Conservation (phyloP, 805 yeast genomes). For the Candida schatavii region DNA sequence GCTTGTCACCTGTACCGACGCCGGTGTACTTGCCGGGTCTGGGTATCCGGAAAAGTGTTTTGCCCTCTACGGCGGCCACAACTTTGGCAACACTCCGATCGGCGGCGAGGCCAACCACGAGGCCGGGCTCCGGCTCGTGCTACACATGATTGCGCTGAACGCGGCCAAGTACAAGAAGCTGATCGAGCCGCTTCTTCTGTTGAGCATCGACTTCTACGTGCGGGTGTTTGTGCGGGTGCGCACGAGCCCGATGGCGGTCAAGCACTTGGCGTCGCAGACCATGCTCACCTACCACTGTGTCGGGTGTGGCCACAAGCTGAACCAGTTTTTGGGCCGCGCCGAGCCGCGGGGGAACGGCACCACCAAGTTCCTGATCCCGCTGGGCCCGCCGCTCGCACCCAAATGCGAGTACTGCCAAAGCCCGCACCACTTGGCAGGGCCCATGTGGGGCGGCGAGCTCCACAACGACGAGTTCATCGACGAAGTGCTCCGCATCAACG, state of each 20-base stretch:
- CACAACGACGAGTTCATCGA: constrained; percentile 70
- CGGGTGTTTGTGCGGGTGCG: constrained; percentile 78
- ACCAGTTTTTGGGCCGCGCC: constrained; percentile 73
- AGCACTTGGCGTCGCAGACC: constrained; percentile 70
- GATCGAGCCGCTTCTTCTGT: constrained; percentile 80
- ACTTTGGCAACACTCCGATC: constrained; percentile 56
- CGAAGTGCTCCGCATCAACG: constrained; percentile 56
- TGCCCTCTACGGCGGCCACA: constrained; percentile 91
- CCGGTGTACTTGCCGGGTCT: constrained; percentile 92
- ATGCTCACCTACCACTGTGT: constrained; percentile 81
- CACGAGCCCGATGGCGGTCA: constrained; percentile 78
- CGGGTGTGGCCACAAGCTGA: constrained; percentile 74
- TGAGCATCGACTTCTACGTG: constrained; percentile 91
- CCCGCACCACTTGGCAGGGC: constrained; percentile 82
- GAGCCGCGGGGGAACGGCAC: constrained; percentile 35
- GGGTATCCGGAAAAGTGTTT: constrained; percentile 97
- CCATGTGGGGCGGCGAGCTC: constrained; percentile 88
- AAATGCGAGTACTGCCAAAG: constrained; percentile 70
- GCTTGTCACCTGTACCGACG: constrained; percentile 92
- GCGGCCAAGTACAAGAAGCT: constrained; percentile 89
- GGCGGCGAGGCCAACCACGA: constrained; percentile 82
- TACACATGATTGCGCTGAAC: constrained; percentile 68
- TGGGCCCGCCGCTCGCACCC: constrained; percentile 58
- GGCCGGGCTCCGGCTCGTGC: constrained; percentile 82
- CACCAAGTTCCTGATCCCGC: constrained; percentile 55